phyloP scores from a whole-genome alignment of 495 filamentous ascomycete species.

The Penicillium longicatenatum region DNA sequence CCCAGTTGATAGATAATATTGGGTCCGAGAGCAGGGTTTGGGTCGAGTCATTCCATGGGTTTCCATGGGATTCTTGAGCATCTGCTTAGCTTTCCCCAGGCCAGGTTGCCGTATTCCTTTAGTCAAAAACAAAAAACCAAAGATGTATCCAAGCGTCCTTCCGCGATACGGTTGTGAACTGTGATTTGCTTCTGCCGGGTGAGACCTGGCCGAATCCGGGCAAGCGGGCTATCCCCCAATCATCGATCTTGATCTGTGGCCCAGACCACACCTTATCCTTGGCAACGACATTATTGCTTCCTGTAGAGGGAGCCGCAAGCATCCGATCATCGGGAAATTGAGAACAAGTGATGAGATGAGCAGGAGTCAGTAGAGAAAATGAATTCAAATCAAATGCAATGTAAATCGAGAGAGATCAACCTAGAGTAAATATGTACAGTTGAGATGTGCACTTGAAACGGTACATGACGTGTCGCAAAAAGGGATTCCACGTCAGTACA shows the following conservation, averaged over 20 bases:
- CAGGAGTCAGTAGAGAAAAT: not conserved
- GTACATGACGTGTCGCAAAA: slow-evolving; percentile 29
- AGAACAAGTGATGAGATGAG: not conserved
- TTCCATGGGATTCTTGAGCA: not conserved
- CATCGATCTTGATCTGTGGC: slow-evolving; percentile 5
- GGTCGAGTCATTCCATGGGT: not conserved
- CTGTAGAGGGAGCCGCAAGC: slow-evolving; percentile 18
- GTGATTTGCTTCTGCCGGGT: not conserved
- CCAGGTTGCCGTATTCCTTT: too few relatives aligned
- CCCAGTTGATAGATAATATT: slow-evolving; percentile 1
- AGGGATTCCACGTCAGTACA: slow-evolving; percentile 24
- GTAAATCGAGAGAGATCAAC: too few relatives aligned
- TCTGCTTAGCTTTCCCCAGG: not conserved
- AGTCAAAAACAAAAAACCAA: not conserved
- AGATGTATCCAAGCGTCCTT: not conserved
- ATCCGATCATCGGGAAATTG: slow-evolving; percentile 12
- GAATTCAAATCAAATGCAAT: too few relatives aligned
- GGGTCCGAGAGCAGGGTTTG: slow-evolving; percentile 2
- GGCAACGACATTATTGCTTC: slow-evolving; percentile 5
- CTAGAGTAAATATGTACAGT: not conserved
- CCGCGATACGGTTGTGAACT: not conserved
- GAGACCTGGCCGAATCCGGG: not conserved
- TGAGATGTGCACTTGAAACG: not conserved
- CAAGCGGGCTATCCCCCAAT: not conserved
- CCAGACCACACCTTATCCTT: slow-evolving; percentile 31